Evolutionary conservation across 2,329 filamentous ascomycete species (phyloP).

Genomic region (Colletotrichum tabaci): DNA sequence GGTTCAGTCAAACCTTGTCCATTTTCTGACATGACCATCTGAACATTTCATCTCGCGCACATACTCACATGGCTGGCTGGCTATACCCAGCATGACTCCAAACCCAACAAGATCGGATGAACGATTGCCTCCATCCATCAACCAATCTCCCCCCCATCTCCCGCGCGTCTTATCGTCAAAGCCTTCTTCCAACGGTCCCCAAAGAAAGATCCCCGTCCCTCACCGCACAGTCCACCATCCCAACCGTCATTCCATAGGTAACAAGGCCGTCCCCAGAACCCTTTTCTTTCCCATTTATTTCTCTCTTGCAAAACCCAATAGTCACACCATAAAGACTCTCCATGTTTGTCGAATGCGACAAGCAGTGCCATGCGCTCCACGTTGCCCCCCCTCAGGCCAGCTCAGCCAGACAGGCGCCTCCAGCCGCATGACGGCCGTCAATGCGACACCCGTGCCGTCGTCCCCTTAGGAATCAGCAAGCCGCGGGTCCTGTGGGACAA

Average conservation of each 20-base stretch:
- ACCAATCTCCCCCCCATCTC: not conserved
- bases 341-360: not conserved
- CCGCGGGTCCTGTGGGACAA: not conserved
- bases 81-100: conserved; percentile 11
- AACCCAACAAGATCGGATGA: conserved; percentile 13
- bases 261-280: too few relatives aligned
- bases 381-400: not conserved
- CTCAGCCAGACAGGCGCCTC: not conserved
- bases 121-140: not conserved
- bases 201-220: too few relatives aligned
- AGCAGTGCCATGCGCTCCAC: not conserved
- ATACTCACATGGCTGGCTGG: not conserved
- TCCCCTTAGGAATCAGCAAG: not conserved
- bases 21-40: too few relatives aligned
- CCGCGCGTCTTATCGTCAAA: not conserved
- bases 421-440: conserved; percentile 22
- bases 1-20: too few relatives aligned
- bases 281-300: too few relatives aligned
- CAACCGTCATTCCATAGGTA: too few relatives aligned
- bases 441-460: not conserved
- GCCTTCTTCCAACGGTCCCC: too few relatives aligned
- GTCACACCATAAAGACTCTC: too few relatives aligned
- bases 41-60: too few relatives aligned
- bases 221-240: too few relatives aligned
- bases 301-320: too few relatives aligned